These are phyloP conservation scores for Xylaria hypoxylon DNA, from an alignment of 2,329 filamentous ascomycete species.

Conservation along the genomic window DNA sequence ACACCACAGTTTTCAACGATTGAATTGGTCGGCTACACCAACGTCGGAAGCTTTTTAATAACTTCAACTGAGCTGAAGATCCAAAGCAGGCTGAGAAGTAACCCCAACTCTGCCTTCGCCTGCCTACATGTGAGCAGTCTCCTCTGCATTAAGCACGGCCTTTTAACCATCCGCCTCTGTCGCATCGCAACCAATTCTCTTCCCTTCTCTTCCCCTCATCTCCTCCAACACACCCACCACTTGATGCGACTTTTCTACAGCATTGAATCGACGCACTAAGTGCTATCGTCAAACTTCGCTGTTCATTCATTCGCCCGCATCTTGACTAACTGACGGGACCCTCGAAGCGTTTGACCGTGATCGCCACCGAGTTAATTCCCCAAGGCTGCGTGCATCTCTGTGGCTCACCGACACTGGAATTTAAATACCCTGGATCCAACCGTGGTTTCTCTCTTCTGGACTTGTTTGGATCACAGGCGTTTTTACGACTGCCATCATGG, in stretches of 20 bases:
- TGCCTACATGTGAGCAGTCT: not conserved
- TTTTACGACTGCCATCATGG: slow-evolving; percentile 42
- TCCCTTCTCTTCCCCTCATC: slow-evolving; percentile 29
- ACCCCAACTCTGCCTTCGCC: slow-evolving; percentile 28
- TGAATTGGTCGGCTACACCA: slow-evolving; percentile 7
- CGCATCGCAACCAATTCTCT: slow-evolving; percentile 34
- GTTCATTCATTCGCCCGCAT: not conserved
- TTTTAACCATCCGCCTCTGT: slow-evolving; percentile 40
- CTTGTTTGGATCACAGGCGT: slow-evolving; percentile 26
- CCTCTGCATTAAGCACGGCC: slow-evolving; percentile 33
- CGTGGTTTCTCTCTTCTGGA: slow-evolving; percentile 16
- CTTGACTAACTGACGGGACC: not conserved
- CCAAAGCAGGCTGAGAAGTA: slow-evolving; percentile 34
- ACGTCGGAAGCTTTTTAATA: slow-evolving; percentile 1
- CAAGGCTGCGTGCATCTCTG: slow-evolving; percentile 11
- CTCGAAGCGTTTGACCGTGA: slow-evolving; percentile 15
- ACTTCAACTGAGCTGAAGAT: slow-evolving; percentile 22
- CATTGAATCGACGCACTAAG: slow-evolving; percentile 11
- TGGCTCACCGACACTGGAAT: slow-evolving; percentile 27
- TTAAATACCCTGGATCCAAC: slow-evolving; percentile 10
- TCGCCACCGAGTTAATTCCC: not conserved
- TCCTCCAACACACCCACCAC: slow-evolving; percentile 1
- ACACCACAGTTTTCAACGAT: not conserved
- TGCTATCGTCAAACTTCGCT: not conserved
- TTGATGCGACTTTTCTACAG: slow-evolving; percentile 16